Percentiles rank a stretch among this genome's conserved stretches.
phyloP scores from a whole-genome alignment of 2,329 filamentous ascomycete genomes.

The Monilinia fructigena region DNA sequence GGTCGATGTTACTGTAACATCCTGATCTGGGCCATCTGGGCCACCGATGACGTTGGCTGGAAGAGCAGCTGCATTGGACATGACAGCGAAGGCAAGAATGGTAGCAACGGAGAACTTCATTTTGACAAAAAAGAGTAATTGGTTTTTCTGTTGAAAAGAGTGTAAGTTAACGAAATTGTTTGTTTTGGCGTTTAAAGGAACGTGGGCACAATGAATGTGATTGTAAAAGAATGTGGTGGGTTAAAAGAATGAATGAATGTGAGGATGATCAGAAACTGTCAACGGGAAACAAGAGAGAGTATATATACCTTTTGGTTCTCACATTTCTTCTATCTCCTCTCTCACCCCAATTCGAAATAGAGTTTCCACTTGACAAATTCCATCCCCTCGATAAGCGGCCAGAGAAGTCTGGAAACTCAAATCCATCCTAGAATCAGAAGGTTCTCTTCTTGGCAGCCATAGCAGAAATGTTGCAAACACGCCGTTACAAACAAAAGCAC shows the following conservation, averaged over 20 bases:
- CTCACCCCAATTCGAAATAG: background rate
- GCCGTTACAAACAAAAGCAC: background rate
- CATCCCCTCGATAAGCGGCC: background rate
- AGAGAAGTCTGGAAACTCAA: background rate
- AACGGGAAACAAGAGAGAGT: background rate
- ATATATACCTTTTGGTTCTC: constrained; percentile 1
- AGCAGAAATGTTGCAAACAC: background rate
- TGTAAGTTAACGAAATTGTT: background rate
- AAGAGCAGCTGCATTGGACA: background rate
- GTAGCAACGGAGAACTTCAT: constrained; percentile 2
- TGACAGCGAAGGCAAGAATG: background rate
- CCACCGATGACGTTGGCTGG: background rate
- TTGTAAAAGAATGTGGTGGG: background rate
- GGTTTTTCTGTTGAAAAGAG: background rate
- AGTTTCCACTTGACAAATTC: background rate
- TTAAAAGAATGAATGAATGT: background rate
- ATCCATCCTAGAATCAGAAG: background rate
- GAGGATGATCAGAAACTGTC: background rate
- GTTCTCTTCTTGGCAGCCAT: background rate
- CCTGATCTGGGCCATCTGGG: background rate
- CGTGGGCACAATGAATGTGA: background rate
- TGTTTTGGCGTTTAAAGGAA: background rate
- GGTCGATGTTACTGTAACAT: no score
- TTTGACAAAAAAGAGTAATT: background rate
- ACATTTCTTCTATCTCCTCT: background rate